Evolutionary conservation across 2,329 filamentous ascomycete species (phyloP).

Genomic region (Harringtonia aguacate): DNA sequence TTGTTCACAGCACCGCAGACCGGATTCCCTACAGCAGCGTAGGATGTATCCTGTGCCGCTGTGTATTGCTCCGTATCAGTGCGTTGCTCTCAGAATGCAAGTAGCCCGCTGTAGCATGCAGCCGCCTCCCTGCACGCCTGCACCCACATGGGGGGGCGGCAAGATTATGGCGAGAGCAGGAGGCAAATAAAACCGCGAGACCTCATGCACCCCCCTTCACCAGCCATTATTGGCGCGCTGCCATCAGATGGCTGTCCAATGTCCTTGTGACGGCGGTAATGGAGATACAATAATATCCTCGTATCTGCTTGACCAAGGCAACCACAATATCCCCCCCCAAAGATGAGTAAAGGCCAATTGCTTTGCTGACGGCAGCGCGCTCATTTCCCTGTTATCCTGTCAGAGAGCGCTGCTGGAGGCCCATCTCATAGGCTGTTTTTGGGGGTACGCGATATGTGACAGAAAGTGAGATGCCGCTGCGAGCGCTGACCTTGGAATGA

Average conservation of each 20-base stretch:
- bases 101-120: not conserved
- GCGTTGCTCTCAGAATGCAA: constrained; percentile 9
- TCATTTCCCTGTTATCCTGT: no score
- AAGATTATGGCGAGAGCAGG: no score
- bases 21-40: not conserved
- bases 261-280: no score
- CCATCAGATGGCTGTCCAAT: no score
- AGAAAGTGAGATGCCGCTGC: no score
- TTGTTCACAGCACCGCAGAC: not conserved
- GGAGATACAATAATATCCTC: not conserved
- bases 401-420: no score
- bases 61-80: constrained; percentile 6
- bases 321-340: no score
- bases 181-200: not conserved
- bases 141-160: no score
- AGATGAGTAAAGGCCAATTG: not conserved
- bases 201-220: not conserved
- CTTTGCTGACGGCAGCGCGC: no score
- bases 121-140: not conserved
- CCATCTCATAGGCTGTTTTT: no score
- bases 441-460: no score
- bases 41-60: not conserved
- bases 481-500: not conserved
- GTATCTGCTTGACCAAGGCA: no score
- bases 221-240: not conserved